Percentiles rank a stretch among this genome's conserved stretches.
Evolutionary conservation across 495 filamentous ascomycete genomes (phyloP).

Genomic region (Aspergillus egyptiacus): DNA sequence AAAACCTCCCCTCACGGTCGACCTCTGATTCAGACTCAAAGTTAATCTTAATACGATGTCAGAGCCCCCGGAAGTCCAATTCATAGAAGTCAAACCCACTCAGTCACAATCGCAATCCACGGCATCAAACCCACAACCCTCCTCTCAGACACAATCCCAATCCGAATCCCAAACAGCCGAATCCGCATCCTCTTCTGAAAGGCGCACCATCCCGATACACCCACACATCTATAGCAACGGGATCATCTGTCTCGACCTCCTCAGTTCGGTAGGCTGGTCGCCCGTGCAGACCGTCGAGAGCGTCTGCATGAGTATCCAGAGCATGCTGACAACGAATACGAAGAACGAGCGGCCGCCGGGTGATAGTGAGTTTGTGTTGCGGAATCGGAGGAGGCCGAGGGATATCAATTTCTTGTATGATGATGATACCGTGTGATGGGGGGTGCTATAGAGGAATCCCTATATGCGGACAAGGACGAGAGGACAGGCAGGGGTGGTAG

Average conservation of each 20-base stretch:
- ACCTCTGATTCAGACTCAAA: background rate
- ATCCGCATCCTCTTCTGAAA: no score
- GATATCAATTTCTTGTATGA: slow-evolving; percentile 88
- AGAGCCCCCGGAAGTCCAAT: slow-evolving; percentile 93
- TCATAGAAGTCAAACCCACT: slow-evolving; percentile 46
- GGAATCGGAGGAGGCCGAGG: slow-evolving; percentile 67
- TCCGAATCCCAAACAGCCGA: background rate
- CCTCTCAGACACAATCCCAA: background rate
- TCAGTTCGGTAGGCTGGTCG: slow-evolving; percentile 83
- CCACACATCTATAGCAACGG: slow-evolving; percentile 98
- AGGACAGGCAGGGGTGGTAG: no score
- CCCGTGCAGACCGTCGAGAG: slow-evolving; percentile 97
- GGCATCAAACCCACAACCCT: no score
- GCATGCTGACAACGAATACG: slow-evolving; percentile 92
- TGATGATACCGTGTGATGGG: slow-evolving; percentile 60
- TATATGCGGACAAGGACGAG: no score
- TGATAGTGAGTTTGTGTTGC: slow-evolving; percentile 76
- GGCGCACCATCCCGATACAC: slow-evolving; percentile 82
- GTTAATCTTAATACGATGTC: background rate
- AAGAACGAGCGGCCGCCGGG: slow-evolving; percentile 83
- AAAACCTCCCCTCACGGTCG: slow-evolving; percentile 4
- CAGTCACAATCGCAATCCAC: no score
- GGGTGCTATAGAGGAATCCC: background rate
- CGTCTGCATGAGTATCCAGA: slow-evolving; percentile 95
- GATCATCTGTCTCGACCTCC: slow-evolving; percentile 93